Base-by-base conservation (phyloP, 2,329 filamentous ascomycete species). In the Penicillium sp. region DNA sequence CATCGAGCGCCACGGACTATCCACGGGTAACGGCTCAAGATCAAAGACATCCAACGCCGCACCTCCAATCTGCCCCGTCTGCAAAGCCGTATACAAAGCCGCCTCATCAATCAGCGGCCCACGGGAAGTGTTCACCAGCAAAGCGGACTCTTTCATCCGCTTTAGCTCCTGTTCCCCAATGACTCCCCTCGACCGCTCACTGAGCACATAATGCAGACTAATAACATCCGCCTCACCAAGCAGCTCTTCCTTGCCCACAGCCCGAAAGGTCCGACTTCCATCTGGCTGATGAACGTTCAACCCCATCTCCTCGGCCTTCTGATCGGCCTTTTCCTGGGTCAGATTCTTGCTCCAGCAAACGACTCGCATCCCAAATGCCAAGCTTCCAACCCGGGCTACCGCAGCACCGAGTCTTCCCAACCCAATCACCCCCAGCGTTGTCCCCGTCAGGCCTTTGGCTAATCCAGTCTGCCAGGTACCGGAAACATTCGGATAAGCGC, bases 41-140 rank as follows among this genome's bases (percentile, higher is more conserved):
- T 48, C 42, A 31, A 54, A 54, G 9, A 54, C 51, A 43, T 54
- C 51, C 23, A 47, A 48, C 14, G 43, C 31, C 37, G 51, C 43
- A 23, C 43, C 51, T 46, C 43, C 27, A 54, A 54, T 54, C 23
- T n/a, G 14, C n/a, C 51, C 43, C 43, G 23, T 23, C n/a, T 31
- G n/a, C 11, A 54, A 43, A 47, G 42, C 35, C 11, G 14, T 16
- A 14, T 25, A 31, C 42, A 54, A 48, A 29, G 23, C 43, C 14
- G 25, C 44, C 51, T 48, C 51, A 27, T 46, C 43, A 43, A 54
- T 43, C 31, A 54, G 31, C 19, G 43, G 39, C 13, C 51, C 43
- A 27, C 43, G 51, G 19, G 51, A 54, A 19, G 31, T 54, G 29
- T 54, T 54, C 29, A 48, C 43, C 26, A 54, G 42, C 10, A 48